Conservation (phyloP, 2,329 filamentous ascomycete genomes). For the Exophiala lecanii-corni region DNA sequence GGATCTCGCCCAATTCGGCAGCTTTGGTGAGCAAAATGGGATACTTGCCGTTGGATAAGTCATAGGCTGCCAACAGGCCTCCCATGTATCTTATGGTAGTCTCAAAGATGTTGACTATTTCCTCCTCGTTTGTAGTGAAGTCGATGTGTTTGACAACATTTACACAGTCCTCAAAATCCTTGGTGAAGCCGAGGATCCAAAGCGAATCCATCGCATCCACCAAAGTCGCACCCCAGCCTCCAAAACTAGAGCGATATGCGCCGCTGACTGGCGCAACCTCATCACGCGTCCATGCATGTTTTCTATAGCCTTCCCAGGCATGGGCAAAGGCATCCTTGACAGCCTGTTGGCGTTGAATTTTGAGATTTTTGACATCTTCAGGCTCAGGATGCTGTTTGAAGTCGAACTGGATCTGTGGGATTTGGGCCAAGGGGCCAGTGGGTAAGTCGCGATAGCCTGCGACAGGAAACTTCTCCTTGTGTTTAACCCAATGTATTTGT, state of each 20-base stretch:
- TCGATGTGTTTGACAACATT: slow-evolving; percentile 53
- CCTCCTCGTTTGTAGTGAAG: slow-evolving; percentile 42
- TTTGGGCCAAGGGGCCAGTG: slow-evolving; percentile 15
- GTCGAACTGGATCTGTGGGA: slow-evolving; percentile 26
- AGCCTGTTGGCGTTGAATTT: slow-evolving; percentile 35
- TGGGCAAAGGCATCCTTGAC: slow-evolving; percentile 51
- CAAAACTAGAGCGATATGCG: slow-evolving; percentile 53
- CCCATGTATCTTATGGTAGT: slow-evolving; percentile 85
- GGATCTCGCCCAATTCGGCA: slow-evolving; percentile 50
- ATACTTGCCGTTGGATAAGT: slow-evolving; percentile 48
- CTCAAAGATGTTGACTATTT: slow-evolving; percentile 72
- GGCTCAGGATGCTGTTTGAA: slow-evolving; percentile 21
- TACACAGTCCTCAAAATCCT: slow-evolving; percentile 62
- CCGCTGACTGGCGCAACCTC: slow-evolving; percentile 57
- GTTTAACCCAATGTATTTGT: slow-evolving; percentile 21
- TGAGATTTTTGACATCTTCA: slow-evolving; percentile 9
- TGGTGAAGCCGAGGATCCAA: slow-evolving; percentile 65
- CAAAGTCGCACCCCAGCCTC: slow-evolving; percentile 63
- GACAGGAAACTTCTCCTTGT: slow-evolving; percentile 22
- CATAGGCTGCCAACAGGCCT: slow-evolving; percentile 68
- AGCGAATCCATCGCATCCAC: slow-evolving; percentile 67
- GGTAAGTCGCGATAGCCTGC: slow-evolving; percentile 18
- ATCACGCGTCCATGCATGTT: slow-evolving; percentile 60
- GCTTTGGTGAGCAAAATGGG: slow-evolving; percentile 49
- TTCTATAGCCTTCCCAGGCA: slow-evolving; percentile 58